Percentiles rank a stretch among this genome's conserved stretches.
phyloP scores from a whole-genome alignment of 768 basidiomycete species.

The Antrodiella citrinella region DNA sequence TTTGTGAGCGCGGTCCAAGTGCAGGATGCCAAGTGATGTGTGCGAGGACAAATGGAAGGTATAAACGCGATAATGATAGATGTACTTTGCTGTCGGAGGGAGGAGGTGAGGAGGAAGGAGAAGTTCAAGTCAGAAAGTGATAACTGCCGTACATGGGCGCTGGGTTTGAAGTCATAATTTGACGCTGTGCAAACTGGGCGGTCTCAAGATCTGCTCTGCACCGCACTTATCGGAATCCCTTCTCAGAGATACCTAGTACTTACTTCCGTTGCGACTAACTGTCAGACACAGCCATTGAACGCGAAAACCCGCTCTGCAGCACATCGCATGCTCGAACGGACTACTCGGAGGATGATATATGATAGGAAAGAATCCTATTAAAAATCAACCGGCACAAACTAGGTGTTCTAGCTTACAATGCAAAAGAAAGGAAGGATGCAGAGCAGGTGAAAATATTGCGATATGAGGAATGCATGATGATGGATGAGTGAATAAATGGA shows the following conservation, averaged over 20 bases:
- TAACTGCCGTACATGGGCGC: no score
- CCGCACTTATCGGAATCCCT: neutral
- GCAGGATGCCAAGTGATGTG: no score
- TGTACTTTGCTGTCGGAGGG: neutral
- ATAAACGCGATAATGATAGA: neutral
- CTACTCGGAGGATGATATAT: neutral
- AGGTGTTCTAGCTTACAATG: constrained; percentile 24
- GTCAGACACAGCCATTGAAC: no score
- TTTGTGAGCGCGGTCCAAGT: no score
- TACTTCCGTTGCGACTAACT: no score
- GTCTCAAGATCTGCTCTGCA: neutral
- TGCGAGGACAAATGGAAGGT: neutral
- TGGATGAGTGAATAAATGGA: constrained; percentile 9
- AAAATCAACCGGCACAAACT: constrained; percentile 17
- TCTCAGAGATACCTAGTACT: no score
- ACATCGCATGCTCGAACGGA: neutral
- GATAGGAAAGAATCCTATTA: neutral
- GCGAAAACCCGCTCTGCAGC: neutral
- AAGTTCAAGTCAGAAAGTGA: neutral
- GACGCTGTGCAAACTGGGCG: neutral
- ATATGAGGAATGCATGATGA: constrained; percentile 16
- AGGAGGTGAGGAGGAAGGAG: neutral
- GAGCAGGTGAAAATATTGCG: constrained; percentile 13
- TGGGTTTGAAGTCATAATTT: no score
- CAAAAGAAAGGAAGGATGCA: constrained; percentile 14